phyloP scores from a whole-genome alignment of 306 rosid species.

The Cucumis melo region DNA sequence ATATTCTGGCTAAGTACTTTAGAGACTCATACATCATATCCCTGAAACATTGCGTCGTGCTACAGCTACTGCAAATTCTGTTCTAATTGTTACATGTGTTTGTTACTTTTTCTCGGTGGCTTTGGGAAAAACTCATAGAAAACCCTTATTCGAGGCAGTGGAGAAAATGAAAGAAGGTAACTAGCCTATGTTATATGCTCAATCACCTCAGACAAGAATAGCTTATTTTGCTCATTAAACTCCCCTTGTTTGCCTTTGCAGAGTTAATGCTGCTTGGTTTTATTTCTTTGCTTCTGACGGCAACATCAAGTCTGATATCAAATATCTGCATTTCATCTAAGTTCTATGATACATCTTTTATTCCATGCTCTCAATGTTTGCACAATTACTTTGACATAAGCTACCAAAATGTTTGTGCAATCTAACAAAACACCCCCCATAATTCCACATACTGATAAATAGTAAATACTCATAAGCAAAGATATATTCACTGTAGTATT shows the following conservation, averaged over 20 bases:
- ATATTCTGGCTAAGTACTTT: not conserved
- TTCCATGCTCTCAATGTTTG: slow-evolving; percentile 77
- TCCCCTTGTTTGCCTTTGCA: slow-evolving; percentile 20
- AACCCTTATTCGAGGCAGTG: slow-evolving; percentile 86
- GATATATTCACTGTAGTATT: no score
- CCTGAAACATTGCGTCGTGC: not conserved
- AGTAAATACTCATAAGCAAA: no score
- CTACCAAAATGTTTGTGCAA: no score
- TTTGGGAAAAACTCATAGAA: slow-evolving; percentile 73
- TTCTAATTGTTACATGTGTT: not conserved
- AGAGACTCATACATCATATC: not conserved
- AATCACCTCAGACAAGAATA: not conserved
- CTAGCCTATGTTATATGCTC: not conserved
- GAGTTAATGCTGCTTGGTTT: slow-evolving; percentile 99
- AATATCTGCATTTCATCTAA: slow-evolving; percentile 80
- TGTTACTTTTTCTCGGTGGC: slow-evolving; percentile 45
- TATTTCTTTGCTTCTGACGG: slow-evolving; percentile 90
- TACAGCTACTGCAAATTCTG: not conserved
- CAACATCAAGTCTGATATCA: slow-evolving; percentile 81
- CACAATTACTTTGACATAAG: no score
- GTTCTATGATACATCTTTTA: slow-evolving; percentile 59
- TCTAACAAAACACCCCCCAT: no score
- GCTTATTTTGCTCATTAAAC: not conserved
- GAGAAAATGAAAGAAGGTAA: slow-evolving; percentile 99
- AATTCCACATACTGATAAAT: no score